Conservation (phyloP, 2,329 filamentous ascomycete species). For the Pseudocercospora crystallina region DNA sequence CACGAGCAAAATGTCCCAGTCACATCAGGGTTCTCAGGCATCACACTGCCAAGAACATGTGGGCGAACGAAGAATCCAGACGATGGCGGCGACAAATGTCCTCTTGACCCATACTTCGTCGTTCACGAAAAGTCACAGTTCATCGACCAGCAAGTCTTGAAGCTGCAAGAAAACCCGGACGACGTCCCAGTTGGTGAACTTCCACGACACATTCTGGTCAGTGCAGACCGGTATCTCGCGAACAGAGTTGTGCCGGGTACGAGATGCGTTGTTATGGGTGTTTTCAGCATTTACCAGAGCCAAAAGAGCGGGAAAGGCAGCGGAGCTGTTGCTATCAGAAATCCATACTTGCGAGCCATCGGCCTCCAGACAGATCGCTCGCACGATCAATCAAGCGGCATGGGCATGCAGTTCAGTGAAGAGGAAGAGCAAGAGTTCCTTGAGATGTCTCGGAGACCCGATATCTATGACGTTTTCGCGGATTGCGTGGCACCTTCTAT, state of each 20-base stretch:
- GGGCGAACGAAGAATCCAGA: slow-evolving; percentile 50
- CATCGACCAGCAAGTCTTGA: slow-evolving; percentile 96
- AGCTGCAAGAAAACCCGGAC: slow-evolving; percentile 95
- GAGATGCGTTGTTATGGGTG: slow-evolving; percentile 90
- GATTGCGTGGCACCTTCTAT: slow-evolving; percentile 96
- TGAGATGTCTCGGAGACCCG: slow-evolving; percentile 84
- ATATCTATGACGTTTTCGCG: slow-evolving; percentile 88
- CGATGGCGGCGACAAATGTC: slow-evolving; percentile 74
- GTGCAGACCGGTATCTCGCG: slow-evolving; percentile 92
- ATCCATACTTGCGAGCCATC: slow-evolving; percentile 88
- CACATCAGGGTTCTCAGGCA: slow-evolving; percentile 80
- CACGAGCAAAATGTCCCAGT: slow-evolving; percentile 70
- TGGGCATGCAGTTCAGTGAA: slow-evolving; percentile 76
- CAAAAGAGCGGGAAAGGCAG: slow-evolving; percentile 75
- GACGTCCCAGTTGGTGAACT: slow-evolving; percentile 96
- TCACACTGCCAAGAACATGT: slow-evolving; percentile 80
- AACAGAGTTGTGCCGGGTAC: slow-evolving; percentile 95
- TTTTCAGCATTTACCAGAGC: slow-evolving; percentile 96
- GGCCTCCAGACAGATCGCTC: slow-evolving; percentile 90
- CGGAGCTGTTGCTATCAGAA: slow-evolving; percentile 89
- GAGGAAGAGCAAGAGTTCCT: slow-evolving; percentile 96
- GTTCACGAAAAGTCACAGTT: slow-evolving; percentile 92
- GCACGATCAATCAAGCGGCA: slow-evolving; percentile 74
- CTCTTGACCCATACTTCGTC: slow-evolving; percentile 93
- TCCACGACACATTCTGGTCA: slow-evolving; percentile 90